phyloP scores from a whole-genome alignment of 257 asterid genomes.

The Scutellaria galericulata region DNA sequence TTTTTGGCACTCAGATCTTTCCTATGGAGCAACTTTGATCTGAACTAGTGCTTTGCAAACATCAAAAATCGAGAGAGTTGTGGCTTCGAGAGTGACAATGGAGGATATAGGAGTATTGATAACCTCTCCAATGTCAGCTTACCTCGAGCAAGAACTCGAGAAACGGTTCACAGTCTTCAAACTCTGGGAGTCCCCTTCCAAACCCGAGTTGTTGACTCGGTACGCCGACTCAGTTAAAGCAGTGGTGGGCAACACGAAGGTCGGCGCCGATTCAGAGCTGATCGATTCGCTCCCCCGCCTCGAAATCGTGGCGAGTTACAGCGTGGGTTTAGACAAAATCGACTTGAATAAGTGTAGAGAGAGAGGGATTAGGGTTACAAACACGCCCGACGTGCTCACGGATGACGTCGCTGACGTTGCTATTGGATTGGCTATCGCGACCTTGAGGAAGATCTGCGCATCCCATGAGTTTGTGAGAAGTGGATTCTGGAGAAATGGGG shows the following conservation, averaged over 20 bases:
- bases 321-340: conserved; percentile 81
- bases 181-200: conserved; percentile 53
- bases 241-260: conserved; percentile 55
- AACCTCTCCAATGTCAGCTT: conserved; percentile 60
- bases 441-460: conserved; percentile 58
- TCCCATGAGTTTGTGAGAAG: conserved; percentile 54
- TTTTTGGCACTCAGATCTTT: no score
- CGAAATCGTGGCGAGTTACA: conserved; percentile 69
- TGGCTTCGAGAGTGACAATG: conserved; percentile 38
- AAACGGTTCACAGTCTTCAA: conserved; percentile 68
- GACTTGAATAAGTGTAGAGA: conserved; percentile 65
- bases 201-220: conserved; percentile 40
- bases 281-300: conserved; percentile 64
- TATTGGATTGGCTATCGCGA: conserved; percentile 54
- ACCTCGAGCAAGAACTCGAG: conserved; percentile 65
- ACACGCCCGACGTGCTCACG: conserved; percentile 89
- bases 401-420: conserved; percentile 82
- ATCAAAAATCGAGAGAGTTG: background rate
- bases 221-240: conserved; percentile 56
- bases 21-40: no score
- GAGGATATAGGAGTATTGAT: conserved; percentile 58
- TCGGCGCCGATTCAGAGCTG: conserved; percentile 67
- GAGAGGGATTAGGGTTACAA: conserved; percentile 73
- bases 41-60: no score
- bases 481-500: conserved; percentile 59